Conservation (phyloP, 768 basidiomycete species). For the Asterophora lycoperdoides region DNA sequence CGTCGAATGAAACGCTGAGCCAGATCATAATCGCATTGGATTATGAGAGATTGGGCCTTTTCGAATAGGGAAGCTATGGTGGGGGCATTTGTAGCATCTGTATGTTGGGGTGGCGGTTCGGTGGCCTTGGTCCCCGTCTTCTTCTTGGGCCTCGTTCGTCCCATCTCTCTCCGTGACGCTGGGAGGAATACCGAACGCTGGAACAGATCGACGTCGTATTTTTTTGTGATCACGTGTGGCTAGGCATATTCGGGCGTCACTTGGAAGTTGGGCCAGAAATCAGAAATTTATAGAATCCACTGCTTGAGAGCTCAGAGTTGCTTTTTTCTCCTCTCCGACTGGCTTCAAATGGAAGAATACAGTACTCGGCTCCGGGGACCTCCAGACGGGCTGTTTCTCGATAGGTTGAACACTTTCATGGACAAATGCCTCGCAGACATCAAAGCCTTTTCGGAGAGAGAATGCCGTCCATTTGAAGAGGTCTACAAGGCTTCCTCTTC, state of each 20-base stretch:
- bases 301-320: no score
- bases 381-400: conserved; percentile 53
- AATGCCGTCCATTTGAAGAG: conserved; percentile 56
- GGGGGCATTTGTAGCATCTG: conserved; percentile 30
- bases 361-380: conserved; percentile 24
- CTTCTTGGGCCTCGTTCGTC: conserved; percentile 50
- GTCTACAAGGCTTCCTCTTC: conserved; percentile 32
- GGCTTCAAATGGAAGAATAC: conserved; percentile 32
- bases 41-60: conserved; percentile 77
- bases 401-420: conserved; percentile 62
- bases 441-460: conserved; percentile 56
- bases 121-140: conserved; percentile 34
- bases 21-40: conserved; percentile 82
- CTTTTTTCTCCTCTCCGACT: neutral
- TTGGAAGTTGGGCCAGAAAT: no score
- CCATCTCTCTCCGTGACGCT: no score
- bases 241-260: no score
- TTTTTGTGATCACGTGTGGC: conserved; percentile 28
- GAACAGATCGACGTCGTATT: conserved; percentile 2
- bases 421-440: conserved; percentile 55
- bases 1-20: conserved; percentile 69
- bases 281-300: no score
- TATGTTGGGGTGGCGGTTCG: conserved; percentile 18
- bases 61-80: conserved; percentile 55
- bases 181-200: no score